phyloP scores from a whole-genome alignment of 2,329 filamentous ascomycete species.

The Diaporthe helianthi region DNA sequence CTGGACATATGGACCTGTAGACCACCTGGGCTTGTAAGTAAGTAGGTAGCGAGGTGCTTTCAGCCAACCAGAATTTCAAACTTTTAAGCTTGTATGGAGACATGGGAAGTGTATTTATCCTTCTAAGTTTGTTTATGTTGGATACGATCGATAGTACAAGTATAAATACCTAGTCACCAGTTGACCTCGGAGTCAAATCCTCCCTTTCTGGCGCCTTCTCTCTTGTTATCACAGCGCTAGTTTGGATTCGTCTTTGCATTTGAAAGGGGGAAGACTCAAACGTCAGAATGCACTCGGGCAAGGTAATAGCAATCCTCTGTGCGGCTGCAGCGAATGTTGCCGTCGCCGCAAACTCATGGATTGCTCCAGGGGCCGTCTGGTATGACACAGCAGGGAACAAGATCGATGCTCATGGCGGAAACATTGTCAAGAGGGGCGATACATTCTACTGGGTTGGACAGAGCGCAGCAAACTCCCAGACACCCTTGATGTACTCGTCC shows the following conservation, averaged over 20 bases:
- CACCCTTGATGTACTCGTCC: constrained; percentile 49
- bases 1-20: background rate
- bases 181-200: background rate
- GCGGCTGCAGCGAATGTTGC: constrained; percentile 8
- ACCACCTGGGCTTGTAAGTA: no score
- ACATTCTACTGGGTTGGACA: constrained; percentile 52
- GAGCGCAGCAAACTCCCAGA: constrained; percentile 44
- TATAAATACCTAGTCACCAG: no score
- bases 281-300: background rate
- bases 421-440: constrained; percentile 45
- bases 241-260: background rate
- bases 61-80: constrained; percentile 2
- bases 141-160: constrained; percentile 1
- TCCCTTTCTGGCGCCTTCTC: background rate
- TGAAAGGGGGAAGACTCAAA: background rate
- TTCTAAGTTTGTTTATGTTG: no score
- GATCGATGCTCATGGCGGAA: constrained; percentile 50
- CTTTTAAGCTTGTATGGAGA: background rate
- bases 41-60: background rate
- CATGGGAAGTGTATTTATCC: background rate
- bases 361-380: constrained; percentile 49
- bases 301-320: background rate
- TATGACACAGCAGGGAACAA: constrained; percentile 47
- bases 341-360: constrained; percentile 42
- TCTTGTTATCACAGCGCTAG: no score